Evolutionary conservation across 2,329 filamentous ascomycete genomes (phyloP), one percentile per base, ranked within the genome.

Genomic region (Pseudonectria buxi): DNA sequence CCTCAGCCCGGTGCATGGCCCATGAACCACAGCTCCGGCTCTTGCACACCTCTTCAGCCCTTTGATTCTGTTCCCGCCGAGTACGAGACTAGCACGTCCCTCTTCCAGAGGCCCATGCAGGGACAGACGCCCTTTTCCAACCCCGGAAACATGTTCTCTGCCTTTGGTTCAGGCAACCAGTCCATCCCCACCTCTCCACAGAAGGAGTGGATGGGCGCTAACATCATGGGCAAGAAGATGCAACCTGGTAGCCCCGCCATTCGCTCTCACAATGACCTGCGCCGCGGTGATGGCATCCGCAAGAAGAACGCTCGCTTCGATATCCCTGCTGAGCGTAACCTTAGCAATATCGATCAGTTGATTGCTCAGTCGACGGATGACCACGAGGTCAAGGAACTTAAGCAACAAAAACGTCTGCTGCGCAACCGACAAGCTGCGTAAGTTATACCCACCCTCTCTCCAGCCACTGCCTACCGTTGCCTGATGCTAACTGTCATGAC

Each of bases 221-320:
- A 65, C 40, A 59, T 64, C 33, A 64, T 73, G 59, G 63, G 64
- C 41, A 79, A 78, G 64, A 71, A 75, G 50, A 79, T 83, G 71
- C 72, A 66, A 24, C 74, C 78, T 28, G 76, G 76, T 57, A 89
- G 77, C 61, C 78, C 85, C 18, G 70, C 75, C 36, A 75, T 83
- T 61, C 77, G 79, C 56, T 83, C 76, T 50, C 83, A 85, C 66
- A 87, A 88, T 43, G 82, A 89, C 37, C 69, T 86, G 61, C 74
- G 78, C 43, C 76, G 86, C 50, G 80, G 86, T 37, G 88, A 94
- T 51, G 87, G 92, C 43, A 94, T 96, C 62, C 79, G 92, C 55
- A 98, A 98, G 80, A 96, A 96, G 83, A 98, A 96, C 57, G 88
- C 89, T 47, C 84, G 90, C 49, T 95, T 96, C 63, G 90, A 96